phyloP scores from a whole-genome alignment of 371 early-diverging fungal species.

The Apophysomyces sp. region DNA sequence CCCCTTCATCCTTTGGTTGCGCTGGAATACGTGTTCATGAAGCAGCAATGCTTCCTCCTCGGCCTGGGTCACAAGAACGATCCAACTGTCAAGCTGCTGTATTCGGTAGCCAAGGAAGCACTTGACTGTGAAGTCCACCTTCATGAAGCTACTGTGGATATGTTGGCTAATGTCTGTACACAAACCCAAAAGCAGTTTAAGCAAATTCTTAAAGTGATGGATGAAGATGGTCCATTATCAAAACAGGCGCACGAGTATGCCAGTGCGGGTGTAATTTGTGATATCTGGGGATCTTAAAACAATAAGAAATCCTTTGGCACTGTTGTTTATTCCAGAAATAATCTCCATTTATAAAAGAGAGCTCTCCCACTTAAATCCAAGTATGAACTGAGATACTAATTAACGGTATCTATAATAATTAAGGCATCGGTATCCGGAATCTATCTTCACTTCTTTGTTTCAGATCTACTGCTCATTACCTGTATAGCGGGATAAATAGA shows the following conservation, averaged over 20 bases:
- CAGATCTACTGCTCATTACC: too few species aligned
- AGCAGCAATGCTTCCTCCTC: conserved; percentile 4
- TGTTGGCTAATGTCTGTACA: conserved; percentile 3
- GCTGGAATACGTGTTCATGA: conserved; percentile 6
- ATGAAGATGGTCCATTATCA: conserved; percentile 2
- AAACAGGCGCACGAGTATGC: neutral
- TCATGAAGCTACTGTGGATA: conserved; percentile 1
- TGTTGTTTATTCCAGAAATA: too few species aligned
- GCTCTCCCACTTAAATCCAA: too few species aligned
- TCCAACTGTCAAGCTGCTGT: conserved; percentile 3
- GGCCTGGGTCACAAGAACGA: conserved; percentile 3
- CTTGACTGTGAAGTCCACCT: neutral
- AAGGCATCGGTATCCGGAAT: too few species aligned
- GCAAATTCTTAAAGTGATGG: neutral
- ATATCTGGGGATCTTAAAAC: too few species aligned
- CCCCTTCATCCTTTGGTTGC: conserved; percentile 2
- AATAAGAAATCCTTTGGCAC: too few species aligned
- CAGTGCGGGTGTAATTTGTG: neutral
- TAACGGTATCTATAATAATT: too few species aligned
- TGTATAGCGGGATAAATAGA: too few species aligned
- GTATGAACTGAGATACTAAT: too few species aligned
- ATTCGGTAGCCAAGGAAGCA: conserved; percentile 2
- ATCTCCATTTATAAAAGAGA: too few species aligned
- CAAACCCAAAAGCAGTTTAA: conserved; percentile 4
- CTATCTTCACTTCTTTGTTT: too few species aligned